phyloP scores from a whole-genome alignment of 768 basidiomycete genomes.

The Termitomyces sp. region DNA sequence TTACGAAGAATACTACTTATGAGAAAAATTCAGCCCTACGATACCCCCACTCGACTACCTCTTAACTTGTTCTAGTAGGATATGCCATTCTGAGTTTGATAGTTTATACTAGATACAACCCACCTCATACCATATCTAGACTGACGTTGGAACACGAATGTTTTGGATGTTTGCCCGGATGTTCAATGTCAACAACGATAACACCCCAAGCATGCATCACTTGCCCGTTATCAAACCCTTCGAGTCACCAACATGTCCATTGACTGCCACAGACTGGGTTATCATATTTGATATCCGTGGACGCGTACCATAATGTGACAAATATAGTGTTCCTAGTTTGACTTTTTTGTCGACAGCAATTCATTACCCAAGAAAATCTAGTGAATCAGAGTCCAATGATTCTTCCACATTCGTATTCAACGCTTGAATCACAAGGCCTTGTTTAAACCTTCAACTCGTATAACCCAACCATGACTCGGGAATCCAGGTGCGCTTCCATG shows the following conservation, averaged over 20 bases:
- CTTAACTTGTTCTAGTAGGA: too few species aligned
- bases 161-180: background rate
- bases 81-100: background rate
- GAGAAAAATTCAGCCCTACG: background rate
- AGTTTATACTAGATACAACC: too few species aligned
- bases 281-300: background rate
- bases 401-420: too few species aligned
- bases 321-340: background rate
- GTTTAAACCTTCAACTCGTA: conserved; percentile 17
- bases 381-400: background rate
- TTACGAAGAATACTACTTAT: background rate
- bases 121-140: background rate
- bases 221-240: background rate
- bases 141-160: background rate
- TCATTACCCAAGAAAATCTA: background rate
- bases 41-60: background rate
- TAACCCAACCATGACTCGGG: conserved; percentile 24
- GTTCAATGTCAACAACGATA: background rate
- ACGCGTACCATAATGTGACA: too few species aligned
- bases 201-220: background rate
- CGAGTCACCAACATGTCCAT: background rate
- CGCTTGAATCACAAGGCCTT: conserved; percentile 10
- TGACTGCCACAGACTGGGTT: background rate
- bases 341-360: background rate
- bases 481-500: conserved; percentile 22